A percentile compares a stretch with the other conserved stretches of the same genome.
Evolutionary conservation across 208 protist genomes (phyloP).

Genomic region (Naegleria gruberi): DNA sequence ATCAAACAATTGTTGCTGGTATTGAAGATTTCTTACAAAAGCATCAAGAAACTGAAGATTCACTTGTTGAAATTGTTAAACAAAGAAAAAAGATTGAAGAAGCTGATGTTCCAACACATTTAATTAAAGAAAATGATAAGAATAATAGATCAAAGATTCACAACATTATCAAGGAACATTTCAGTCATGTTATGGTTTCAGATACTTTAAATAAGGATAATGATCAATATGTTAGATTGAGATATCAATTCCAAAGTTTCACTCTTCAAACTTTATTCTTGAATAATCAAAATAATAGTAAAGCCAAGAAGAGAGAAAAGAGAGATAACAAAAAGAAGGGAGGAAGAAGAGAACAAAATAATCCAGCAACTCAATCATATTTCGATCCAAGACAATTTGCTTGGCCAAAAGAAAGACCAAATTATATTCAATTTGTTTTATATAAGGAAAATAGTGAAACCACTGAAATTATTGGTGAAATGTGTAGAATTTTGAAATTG

Average conservation of each 20-base stretch:
- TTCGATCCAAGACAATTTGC: constrained; percentile 9
- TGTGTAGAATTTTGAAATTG: constrained; percentile 51
- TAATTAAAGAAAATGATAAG: background rate
- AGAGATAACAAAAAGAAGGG: background rate
- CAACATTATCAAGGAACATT: background rate
- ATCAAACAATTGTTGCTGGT: background rate
- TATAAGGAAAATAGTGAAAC: constrained; percentile 88
- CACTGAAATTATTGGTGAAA: constrained; percentile 48
- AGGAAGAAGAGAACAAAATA: background rate
- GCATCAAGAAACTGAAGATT: background rate
- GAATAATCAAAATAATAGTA: background rate
- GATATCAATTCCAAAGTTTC: background rate
- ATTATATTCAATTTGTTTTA: constrained; percentile 72
- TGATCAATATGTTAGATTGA: background rate
- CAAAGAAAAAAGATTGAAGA: background rate
- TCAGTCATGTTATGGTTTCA: background rate
- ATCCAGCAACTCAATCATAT: background rate
- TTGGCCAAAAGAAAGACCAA: constrained; percentile 28
- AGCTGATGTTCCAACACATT: background rate
- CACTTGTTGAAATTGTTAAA: background rate
- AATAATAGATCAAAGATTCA: background rate
- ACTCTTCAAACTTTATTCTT: background rate
- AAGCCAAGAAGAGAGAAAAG: background rate
- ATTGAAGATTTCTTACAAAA: background rate
- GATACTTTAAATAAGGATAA: background rate